Base-by-base conservation (phyloP, 192 early-diverging fungal genomes). In the Backusella mclennaniae region DNA sequence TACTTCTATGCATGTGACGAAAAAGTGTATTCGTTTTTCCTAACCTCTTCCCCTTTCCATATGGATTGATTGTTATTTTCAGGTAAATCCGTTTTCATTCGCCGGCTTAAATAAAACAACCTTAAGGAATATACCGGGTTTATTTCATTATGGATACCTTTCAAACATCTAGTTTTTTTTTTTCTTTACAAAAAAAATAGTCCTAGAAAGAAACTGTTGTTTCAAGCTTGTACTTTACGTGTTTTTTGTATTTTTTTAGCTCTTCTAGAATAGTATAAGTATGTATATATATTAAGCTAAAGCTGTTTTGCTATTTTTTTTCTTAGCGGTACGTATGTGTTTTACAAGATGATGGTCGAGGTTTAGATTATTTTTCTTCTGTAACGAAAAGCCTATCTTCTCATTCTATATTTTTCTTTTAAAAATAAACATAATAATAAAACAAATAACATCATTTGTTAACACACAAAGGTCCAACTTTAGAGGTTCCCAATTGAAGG, bases 1-100 rank as follows among this genome's bases (percentile, higher is more conserved):
- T 69, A 19, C 35, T 69, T 69, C n/a, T 36, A 38, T 38, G 15
- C 67, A 69, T 69, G 19, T 69, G 67, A 69, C 67, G n/a, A 36
- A 35, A 35, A 36, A 35, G 35, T 69, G 17, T 69, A 35, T 8
- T 67, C 66, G 26, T 35, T 67, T 66, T 66, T 29, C 59, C 42
- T 44, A 14, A 44, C 4, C 42, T 44, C 42, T 19, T 56, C 21
- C 8, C 53, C 53, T 56, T 56, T 56, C 53, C 21, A 56, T 11
- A 35, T 35, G 33, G 66, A 67, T 35, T 35, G 17, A 67, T 31
- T 44, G 35, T 21, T 21, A 21, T 56, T 56, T 56, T 56, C 53
- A 36, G 35, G 33, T 36, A 36, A 35, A n/a, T 23, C 19, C 35
- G 35, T 69, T 69, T 67, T 69, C 35, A 69, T 69, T 69, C 67